phyloP scores from a whole-genome alignment of 352 stramenopile genomes.

The Phytophthora capsici region DNA sequence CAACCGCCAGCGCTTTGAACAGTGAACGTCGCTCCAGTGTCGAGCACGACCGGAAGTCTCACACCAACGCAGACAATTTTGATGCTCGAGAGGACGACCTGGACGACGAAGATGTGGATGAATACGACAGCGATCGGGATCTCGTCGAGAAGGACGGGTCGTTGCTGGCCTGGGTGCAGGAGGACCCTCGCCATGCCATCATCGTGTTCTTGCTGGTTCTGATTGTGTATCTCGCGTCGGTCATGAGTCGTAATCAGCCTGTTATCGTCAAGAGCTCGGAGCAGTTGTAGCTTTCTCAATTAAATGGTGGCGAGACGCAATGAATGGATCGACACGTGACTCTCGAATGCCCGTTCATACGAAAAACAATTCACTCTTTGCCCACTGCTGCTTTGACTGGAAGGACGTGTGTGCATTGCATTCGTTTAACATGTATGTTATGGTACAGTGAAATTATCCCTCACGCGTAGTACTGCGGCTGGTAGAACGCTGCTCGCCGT shows the following conservation, averaged over 20 bases:
- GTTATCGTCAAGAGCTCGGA: conserved; percentile 5
- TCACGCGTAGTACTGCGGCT: conserved; percentile 44
- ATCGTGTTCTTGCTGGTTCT: conserved; percentile 62
- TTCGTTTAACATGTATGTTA: conserved; percentile 3
- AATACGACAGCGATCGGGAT: conserved; percentile 30
- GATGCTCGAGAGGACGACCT: too few relatives aligned
- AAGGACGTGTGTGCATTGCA: too few relatives aligned
- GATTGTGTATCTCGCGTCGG: conserved; percentile 67
- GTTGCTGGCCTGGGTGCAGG: conserved; percentile 66
- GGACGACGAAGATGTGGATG: conserved; percentile 26
- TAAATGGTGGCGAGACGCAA: conserved; percentile 12
- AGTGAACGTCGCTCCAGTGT: conserved; percentile 28
- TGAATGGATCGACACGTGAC: conserved; percentile 24
- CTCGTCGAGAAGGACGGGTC: conserved; percentile 68
- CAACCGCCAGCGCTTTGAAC: conserved; percentile 22
- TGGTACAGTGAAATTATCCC: conserved; percentile 39
- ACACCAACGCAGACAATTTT: background rate
- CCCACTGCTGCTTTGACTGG: too few relatives aligned
- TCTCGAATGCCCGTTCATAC: too few relatives aligned
- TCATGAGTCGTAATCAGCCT: conserved; percentile 34
- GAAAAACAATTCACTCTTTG: too few relatives aligned
- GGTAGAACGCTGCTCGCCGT: conserved; percentile 33
- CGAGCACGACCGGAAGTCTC: conserved; percentile 17
- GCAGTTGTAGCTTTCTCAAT: conserved; percentile 14
- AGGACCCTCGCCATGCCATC: conserved; percentile 71